Evolutionary conservation across 441 rosid genomes (phyloP), one percentile per base, ranked within the genome.

Genomic region (Mallotus japonicus): DNA sequence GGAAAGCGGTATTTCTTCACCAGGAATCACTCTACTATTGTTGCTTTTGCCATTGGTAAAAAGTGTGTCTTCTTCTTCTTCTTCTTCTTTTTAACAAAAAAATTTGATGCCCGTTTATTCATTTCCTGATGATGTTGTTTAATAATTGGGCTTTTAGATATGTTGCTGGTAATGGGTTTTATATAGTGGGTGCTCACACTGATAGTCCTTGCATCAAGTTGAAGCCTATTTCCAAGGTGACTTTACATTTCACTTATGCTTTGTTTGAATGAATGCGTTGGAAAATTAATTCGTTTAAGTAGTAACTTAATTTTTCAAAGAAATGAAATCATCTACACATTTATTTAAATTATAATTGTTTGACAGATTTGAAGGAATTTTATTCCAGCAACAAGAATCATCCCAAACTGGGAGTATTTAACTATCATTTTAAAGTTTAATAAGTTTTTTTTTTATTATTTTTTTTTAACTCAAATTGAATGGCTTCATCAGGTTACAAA

Each of bases 181-280:
- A 87, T 76, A 83, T 92, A 8, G 83, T 96, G 0, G 97, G 99
- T 58, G 98, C 98, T 20, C 99, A 96, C 65, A 93, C 97, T 15
- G 99, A 96, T 72, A 96, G 99, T 80, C 99, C 97, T 78, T 96
- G 99, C 77, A 68, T 93, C 53, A 96, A 93, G 79, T 77, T 96
- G 78, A 96, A 96, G 88, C 98, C 98, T 70, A 84, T 90, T 73
- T 86, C 97, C 64, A 92, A 88, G 99, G 98, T 93, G n/a, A 65
- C 53, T 12, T 54, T 69, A 42, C 2, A 34, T 54, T 40, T 63
- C 46, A 12, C 3, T 63, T 50, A 7, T 6, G 20, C 46, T 42
- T 42, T 42, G 32, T 28, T 28, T 28, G 32, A 28, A 28, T 28
- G 32, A 28, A 28, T 28, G 32, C 32, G 2, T 28, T 28, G 32